Conservation (phyloP, 495 filamentous ascomycete species). For the Stereocaulon alpinum region DNA sequence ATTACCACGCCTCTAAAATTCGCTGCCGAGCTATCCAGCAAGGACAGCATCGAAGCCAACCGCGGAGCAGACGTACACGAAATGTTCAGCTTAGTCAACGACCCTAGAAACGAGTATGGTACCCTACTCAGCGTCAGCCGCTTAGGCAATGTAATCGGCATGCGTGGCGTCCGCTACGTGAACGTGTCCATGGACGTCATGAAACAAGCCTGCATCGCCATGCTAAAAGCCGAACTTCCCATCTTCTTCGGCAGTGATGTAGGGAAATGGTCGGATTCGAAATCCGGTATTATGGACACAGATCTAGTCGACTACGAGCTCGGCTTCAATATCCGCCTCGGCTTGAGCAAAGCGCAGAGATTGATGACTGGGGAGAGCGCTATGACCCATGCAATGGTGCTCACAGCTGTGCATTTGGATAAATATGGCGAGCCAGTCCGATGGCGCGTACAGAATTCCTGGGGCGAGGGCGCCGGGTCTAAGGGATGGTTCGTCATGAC, state of each 20-base stretch:
- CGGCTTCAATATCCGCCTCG: conserved; percentile 63
- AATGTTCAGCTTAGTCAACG: conserved; percentile 72
- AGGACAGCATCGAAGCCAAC: conserved; percentile 38
- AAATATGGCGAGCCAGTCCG: conserved; percentile 51
- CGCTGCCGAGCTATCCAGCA: conserved; percentile 40
- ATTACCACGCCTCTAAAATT: conserved; percentile 56
- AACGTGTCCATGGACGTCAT: conserved; percentile 66
- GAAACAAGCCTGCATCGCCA: conserved; percentile 61
- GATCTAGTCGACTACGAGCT: conserved; percentile 63
- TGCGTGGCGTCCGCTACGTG: conserved; percentile 61
- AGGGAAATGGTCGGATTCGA: conserved; percentile 60
- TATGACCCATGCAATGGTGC: conserved; percentile 89
- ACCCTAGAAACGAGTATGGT: conserved; percentile 64
- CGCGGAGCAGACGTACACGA: conserved; percentile 42
- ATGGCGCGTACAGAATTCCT: conserved; percentile 81
- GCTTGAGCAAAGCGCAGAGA: conserved; percentile 61
- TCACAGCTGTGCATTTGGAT: conserved; percentile 71
- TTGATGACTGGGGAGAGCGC: conserved; percentile 58
- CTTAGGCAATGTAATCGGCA: conserved; percentile 69
- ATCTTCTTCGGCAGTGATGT: conserved; percentile 87
- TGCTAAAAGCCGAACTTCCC: conserved; percentile 64
- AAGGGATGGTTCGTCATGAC: conserved; percentile 83
- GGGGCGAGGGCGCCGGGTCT: conserved; percentile 55
- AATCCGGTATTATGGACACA: conserved; percentile 66
- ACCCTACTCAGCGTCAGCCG: conserved; percentile 62